phyloP scores from a whole-genome alignment of 2,329 filamentous ascomycete genomes.

The Arthrobotrys entomopaga region DNA sequence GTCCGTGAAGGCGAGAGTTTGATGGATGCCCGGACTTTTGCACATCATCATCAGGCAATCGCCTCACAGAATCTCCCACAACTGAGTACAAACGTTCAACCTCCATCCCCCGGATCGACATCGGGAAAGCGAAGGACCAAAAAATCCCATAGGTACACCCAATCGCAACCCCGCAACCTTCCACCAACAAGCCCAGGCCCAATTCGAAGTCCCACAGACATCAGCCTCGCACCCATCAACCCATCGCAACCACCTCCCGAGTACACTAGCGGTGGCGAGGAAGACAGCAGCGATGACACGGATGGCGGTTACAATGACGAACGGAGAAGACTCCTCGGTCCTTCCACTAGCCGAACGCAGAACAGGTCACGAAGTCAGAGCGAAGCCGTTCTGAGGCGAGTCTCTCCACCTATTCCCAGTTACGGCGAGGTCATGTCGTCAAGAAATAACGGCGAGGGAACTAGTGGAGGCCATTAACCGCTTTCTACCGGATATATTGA shows the following conservation, averaged over 20 bases:
- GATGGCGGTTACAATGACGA: slow-evolving; percentile 38
- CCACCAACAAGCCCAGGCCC: slow-evolving; percentile 87
- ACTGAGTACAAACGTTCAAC: slow-evolving; percentile 62
- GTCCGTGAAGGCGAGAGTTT: slow-evolving; percentile 51
- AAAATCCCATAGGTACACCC: slow-evolving; percentile 64
- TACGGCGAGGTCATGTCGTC: slow-evolving; percentile 53
- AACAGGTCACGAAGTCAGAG: slow-evolving; percentile 48
- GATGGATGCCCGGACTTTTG: slow-evolving; percentile 45
- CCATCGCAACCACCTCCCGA: slow-evolving; percentile 51
- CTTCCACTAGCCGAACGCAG: slow-evolving; percentile 36
- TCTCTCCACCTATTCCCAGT: slow-evolving; percentile 50
- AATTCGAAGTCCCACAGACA: slow-evolving; percentile 90
- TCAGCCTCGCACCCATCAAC: slow-evolving; percentile 78
- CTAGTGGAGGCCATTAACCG: slow-evolving; percentile 22
- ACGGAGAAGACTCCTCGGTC: slow-evolving; percentile 41
- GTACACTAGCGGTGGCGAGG: slow-evolving; percentile 55
- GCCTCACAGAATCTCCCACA: slow-evolving; percentile 65
- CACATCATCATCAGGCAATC: slow-evolving; percentile 61
- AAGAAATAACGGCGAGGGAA: slow-evolving; percentile 33
- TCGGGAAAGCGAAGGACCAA: slow-evolving; percentile 61
- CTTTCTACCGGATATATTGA: neutral
- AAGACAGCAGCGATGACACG: slow-evolving; percentile 51
- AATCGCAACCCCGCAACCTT: slow-evolving; percentile 73
- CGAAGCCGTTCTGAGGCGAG: slow-evolving; percentile 41
- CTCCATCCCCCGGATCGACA: slow-evolving; percentile 61